Evolutionary conservation across 2,329 filamentous ascomycete genomes (phyloP), one percentile per base, ranked within the genome.

Genomic region (Aspergillus piperis): DNA sequence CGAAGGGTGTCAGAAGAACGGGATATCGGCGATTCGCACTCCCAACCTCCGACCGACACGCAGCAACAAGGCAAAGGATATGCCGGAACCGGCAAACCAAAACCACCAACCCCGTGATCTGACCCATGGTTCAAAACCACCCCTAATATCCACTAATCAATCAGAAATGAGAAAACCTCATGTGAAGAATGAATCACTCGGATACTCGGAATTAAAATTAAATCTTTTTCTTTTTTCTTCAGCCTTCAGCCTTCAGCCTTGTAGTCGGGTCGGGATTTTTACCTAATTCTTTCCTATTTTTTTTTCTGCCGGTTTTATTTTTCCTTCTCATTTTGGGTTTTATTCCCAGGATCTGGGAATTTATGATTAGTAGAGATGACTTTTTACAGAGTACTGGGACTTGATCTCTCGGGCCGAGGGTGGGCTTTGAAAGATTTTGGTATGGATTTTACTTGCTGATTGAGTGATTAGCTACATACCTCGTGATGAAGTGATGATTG

Each of bases 301-400:
- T 54, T 42, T 32, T 50, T 50, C 47, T 50, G 47, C 47, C 47
- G 47, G 47, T 50, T 49, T 49, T 17, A 49, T 19, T 44, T 42
- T 54, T 54, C 39, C 15, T 44, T 42, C 44, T 54, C 39, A 27
- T 7, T 27, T 25, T 27, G 25, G 25, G 7, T 27, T 53, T 38
- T 39, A 0, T 0, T 36, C 32, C 11, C 32, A 11, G 11, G 5
- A 15, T 36, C 32, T 39, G 10, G 8, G 38, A 15, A 7, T 23
- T n/a, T 5, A 1, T 19, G 27, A 38, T 53, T 38, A 21, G 27
- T 53, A 36, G 32, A 36, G 32, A 36, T 36, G 32, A 36, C 32
- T 36, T 36, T 36, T 15, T 8, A 27, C 25, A 7, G 7, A 36
- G 10, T 36, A n/a, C n/a, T n/a, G n/a, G n/a, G n/a, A n/a, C n/a